Conservation (phyloP, 2,329 filamentous ascomycete genomes). For the Fusarium anthophilum region DNA sequence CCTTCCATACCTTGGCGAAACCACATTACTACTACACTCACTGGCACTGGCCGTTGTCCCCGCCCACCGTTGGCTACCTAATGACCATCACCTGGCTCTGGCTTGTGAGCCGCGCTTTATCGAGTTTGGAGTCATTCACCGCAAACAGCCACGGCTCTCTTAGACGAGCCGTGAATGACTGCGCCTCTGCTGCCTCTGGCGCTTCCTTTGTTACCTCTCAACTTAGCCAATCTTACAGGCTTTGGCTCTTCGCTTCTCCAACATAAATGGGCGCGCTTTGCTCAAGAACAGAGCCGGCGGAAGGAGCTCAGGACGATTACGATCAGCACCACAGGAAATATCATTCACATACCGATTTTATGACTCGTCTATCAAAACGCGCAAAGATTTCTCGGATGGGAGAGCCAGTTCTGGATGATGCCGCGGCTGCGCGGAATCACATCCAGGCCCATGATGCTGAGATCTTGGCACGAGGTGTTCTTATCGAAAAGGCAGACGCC, state of each 20-base stretch:
- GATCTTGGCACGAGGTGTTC: slow-evolving; percentile 17
- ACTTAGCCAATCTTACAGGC: neutral
- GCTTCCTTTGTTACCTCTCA: slow-evolving; percentile 6
- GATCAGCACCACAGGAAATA: slow-evolving; percentile 14
- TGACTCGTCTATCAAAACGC: slow-evolving; percentile 24
- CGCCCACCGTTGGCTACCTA: slow-evolving; percentile 8
- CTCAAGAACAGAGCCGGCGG: slow-evolving; percentile 35
- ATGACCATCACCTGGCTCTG: slow-evolving; percentile 24
- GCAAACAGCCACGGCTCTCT: slow-evolving; percentile 16
- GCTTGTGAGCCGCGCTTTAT: slow-evolving; percentile 29
- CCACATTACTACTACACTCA: neutral
- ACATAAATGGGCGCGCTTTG: slow-evolving; percentile 44
- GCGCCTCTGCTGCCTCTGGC: slow-evolving; percentile 16
- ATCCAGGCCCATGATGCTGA: slow-evolving; percentile 42
- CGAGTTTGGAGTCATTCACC: slow-evolving; percentile 19
- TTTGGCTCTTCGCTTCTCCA: neutral
- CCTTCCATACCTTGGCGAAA: neutral
- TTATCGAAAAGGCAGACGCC: neutral
- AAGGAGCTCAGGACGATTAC: slow-evolving; percentile 13
- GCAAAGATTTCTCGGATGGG: slow-evolving; percentile 7
- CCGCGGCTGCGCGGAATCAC: slow-evolving; percentile 36
- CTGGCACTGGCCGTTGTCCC: slow-evolving; percentile 4
- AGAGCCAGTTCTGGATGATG: slow-evolving; percentile 11
- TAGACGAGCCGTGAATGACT: neutral
- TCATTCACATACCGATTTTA: slow-evolving; percentile 1